Evolutionary conservation across 1,284 basidiomycete species (phyloP).

Genomic region (Kalmanozyma brasiliensis): DNA sequence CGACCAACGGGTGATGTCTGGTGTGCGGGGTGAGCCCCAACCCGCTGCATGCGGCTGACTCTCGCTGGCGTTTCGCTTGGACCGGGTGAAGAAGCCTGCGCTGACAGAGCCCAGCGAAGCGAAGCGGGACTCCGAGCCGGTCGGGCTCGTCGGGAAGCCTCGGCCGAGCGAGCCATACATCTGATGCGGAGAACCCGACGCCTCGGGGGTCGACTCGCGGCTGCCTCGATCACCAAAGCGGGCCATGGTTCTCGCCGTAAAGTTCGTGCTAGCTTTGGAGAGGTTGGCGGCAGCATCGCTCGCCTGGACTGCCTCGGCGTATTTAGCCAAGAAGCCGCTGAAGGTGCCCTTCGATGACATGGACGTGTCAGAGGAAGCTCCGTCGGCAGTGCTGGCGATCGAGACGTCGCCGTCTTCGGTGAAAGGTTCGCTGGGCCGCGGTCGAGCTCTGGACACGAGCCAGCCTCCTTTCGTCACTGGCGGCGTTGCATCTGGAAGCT

Average conservation of each 20-base stretch:
- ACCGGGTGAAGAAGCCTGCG: conserved; percentile 38
- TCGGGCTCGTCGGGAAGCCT: conserved; percentile 9
- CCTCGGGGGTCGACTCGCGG: conserved; percentile 45
- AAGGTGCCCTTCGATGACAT: conserved; percentile 32
- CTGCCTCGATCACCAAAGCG: conserved; percentile 46
- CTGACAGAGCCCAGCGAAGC: conserved; percentile 40
- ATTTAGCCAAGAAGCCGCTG: conserved; percentile 48
- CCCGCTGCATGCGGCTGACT: conserved; percentile 16
- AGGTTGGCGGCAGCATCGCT: conserved; percentile 64
- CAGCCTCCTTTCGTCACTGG: conserved; percentile 36
- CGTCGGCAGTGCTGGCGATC: conserved; percentile 19
- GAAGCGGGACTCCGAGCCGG: conserved; percentile 17
- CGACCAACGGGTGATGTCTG: conserved; percentile 54
- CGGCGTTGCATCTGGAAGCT: conserved; percentile 1
- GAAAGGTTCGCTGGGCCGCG: conserved; percentile 5
- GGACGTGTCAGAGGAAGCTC: conserved; percentile 16
- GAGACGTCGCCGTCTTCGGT: conserved; percentile 31
- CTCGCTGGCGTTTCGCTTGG: conserved; percentile 20
- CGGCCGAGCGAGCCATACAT: conserved; percentile 17
- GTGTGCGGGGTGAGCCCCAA: conserved; percentile 32
- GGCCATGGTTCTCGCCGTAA: conserved; percentile 60
- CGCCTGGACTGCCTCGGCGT: conserved; percentile 61
- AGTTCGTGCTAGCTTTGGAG: conserved; percentile 63
- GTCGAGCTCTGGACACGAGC: conserved; percentile 31
- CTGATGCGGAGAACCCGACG: conserved; percentile 8